Evolutionary conservation across 768 basidiomycete genomes (phyloP), one percentile per base, ranked within the genome.

Genomic region (Kwoniella heveanensis): DNA sequence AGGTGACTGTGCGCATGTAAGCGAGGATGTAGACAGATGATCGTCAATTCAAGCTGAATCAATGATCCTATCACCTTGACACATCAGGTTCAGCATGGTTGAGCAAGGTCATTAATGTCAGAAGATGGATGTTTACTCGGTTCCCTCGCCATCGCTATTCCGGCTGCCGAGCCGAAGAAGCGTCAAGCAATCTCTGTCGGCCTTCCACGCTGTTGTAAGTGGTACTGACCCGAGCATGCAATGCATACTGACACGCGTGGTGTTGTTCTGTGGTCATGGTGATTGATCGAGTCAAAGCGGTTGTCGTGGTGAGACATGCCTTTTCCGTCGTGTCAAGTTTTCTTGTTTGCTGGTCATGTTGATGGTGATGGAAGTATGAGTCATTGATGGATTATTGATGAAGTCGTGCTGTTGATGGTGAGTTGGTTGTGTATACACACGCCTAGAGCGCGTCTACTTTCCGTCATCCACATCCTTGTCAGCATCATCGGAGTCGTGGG

Each of bases 241-340:
- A n/a, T n/a, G n/a, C n/a, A n/a, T n/a, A n/a, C n/a, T n/a, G n/a
- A n/a, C n/a, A n/a, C n/a, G n/a, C n/a, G n/a, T n/a, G n/a, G n/a
- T n/a, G n/a, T n/a, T n/a, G n/a, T n/a, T n/a, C n/a, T n/a, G n/a
- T n/a, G n/a, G n/a, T n/a, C n/a, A n/a, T n/a, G n/a, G n/a, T n/a
- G n/a, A n/a, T n/a, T n/a, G n/a, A n/a, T n/a, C n/a, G n/a, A n/a
- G n/a, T n/a, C n/a, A n/a, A n/a, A n/a, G n/a, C n/a, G n/a, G n/a
- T n/a, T n/a, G n/a, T n/a, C n/a, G n/a, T n/a, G n/a, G 39, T 44
- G 39, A 44, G 39, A 44, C 39, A 44, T 44, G 39, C 39, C 39
- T 44, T 44, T 44, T 44, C 39, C 39, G 17, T 44, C 39, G 32
- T 13, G 32, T 36, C 32, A 36, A 36, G 6, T 19, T 44, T 44